Conservation (phyloP, 208 protist species). For the Acanthamoeba triangularis region DNA sequence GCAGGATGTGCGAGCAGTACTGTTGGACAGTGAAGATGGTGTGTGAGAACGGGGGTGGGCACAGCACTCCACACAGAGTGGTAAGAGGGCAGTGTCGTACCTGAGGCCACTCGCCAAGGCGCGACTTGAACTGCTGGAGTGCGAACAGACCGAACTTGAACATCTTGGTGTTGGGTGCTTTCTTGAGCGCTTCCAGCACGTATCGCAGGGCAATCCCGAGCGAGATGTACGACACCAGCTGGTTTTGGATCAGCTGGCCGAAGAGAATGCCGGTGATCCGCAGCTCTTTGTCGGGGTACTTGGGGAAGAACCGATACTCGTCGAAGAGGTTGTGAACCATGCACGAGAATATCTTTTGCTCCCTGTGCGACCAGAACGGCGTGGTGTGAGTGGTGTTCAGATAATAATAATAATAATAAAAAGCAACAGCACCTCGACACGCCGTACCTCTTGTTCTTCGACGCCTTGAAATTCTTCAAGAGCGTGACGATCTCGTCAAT, state of each 20-base stretch:
- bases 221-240: conserved; percentile 89
- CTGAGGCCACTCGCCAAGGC: conserved; percentile 98
- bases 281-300: conserved; percentile 94
- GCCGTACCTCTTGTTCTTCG: conserved; percentile 77
- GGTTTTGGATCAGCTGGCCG: conserved; percentile 92
- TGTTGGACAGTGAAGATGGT: neutral
- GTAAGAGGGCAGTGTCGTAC: neutral
- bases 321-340: conserved; percentile 96
- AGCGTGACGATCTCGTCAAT: conserved; percentile 90
- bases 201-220: conserved; percentile 91
- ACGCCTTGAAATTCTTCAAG: conserved; percentile 88
- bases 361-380: conserved; percentile 62
- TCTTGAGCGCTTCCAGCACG: conserved; percentile 96
- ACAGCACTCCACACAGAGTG: neutral
- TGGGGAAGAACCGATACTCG: conserved; percentile 93
- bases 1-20: conserved; percentile 90
- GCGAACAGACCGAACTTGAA: conserved; percentile 98
- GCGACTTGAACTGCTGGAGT: conserved; percentile 96
- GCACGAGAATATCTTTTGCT: conserved; percentile 93
- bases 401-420: conserved; percentile 29
- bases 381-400: neutral
- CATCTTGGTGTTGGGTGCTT: conserved; percentile 94
- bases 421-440: neutral
- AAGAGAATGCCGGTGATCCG: conserved; percentile 93
- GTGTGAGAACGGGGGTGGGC: neutral